Base-by-base conservation (phyloP, 208 protist genomes). In the Trichomonas tenax region DNA sequence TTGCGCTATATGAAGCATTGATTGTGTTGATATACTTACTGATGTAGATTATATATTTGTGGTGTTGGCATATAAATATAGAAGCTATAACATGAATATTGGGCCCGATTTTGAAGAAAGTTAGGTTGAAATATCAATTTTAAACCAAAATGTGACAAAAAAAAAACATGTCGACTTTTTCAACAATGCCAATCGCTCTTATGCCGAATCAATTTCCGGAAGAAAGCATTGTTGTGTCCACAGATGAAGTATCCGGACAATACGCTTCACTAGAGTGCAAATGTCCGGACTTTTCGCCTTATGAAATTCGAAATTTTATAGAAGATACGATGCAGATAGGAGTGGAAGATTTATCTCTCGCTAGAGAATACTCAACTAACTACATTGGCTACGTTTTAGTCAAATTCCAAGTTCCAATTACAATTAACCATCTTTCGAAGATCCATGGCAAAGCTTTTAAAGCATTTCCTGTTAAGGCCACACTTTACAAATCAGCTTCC, bases 241-340 rank as follows among this genome's bases (percentile, higher is more conserved):
- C 46, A 51, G 26, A 72, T 72, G 58, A 72, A 6, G 26, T 72
- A 31, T n/a, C 26, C 26, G 58, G 58, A 31, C 58, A 72, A 26
- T 72, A 72, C 26, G 11, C 26, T 31, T n/a, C 26, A n/a, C 11
- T 72, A 31, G 21, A 72, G 26, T 72, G 58, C 58, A 72, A 72
- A n/a, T 72, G 58, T 26, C 8, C 58, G 3, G 58, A 72, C 26
- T 89, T 89, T 46, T 34, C 82, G 6, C 44, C 86, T 58, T 93
- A 93, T 31, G 86, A 93, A 93, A 51, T 93, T 38, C 44, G 45
- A 49, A 93, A 93, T 93, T 93, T 93, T 38, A 93, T 93, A 17
- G 86, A 93, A 93, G 44, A 93, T 38, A 51, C 0, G 21, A 14
- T 93, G 10, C 41, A 93, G 38, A 26, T 93, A 34, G 44, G 46